These are phyloP conservation scores for sorghum (Sorghum bicolor) DNA, from an alignment of 176 grass and related monocot genomes.

Conservation along the genomic window DNA sequence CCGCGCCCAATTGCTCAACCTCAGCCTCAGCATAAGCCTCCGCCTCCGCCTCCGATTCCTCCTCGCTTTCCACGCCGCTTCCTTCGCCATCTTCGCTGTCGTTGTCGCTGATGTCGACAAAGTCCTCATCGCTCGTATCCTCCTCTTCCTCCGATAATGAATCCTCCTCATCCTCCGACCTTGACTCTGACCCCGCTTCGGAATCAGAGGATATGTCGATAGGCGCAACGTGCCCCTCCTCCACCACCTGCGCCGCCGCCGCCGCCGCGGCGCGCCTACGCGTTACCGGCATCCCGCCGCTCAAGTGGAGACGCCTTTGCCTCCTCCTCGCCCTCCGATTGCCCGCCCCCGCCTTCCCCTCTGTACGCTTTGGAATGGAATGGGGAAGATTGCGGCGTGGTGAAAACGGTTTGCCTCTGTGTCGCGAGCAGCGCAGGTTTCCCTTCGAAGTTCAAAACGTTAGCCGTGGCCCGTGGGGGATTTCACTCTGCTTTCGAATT, in stretches of 20 bases:
- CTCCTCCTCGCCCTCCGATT: not conserved
- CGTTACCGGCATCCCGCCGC: slow-evolving; percentile 36
- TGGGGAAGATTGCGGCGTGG: not conserved
- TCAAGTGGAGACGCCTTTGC: not conserved
- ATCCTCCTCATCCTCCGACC: slow-evolving; percentile 20
- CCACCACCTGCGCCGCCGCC: not conserved
- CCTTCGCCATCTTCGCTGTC: slow-evolving; percentile 9
- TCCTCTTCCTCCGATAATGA: slow-evolving; percentile 30
- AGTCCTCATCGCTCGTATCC: slow-evolving; percentile 37
- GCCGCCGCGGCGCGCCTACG: not conserved
- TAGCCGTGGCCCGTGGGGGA: not conserved
- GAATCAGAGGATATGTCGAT: slow-evolving; percentile 57
- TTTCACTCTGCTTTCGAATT: not conserved
- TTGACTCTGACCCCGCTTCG: slow-evolving; percentile 24
- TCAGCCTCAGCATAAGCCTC: slow-evolving; percentile 12
- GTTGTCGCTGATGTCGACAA: slow-evolving; percentile 33
- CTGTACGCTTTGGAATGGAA: not conserved
- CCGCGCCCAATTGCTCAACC: slow-evolving; percentile 13
- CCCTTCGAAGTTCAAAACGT: not conserved
- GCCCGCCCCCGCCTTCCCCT: not conserved
- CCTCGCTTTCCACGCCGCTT: slow-evolving; percentile 5
- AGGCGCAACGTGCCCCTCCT: not conserved
- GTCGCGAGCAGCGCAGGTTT: not conserved
- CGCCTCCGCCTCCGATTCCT: slow-evolving; percentile 8
- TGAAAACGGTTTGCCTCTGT: not conserved